phyloP scores from a whole-genome alignment of 257 asterid species.

The Solanum habrochaites region DNA sequence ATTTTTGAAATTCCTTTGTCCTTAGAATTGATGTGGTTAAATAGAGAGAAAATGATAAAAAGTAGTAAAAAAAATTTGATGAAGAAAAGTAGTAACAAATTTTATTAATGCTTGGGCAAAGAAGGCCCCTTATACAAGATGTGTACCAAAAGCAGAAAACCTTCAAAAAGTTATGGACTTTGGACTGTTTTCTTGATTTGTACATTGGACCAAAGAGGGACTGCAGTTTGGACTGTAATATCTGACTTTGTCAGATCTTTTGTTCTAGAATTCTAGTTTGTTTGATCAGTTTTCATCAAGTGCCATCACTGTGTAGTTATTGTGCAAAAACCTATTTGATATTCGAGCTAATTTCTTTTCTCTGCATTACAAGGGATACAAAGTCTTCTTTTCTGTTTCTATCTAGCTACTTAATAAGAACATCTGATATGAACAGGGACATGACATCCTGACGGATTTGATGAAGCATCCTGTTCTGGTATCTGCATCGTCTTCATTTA shows the following conservation, averaged over 20 bases:
- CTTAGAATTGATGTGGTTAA: neutral
- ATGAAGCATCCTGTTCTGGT: constrained; percentile 67
- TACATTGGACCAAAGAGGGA: neutral
- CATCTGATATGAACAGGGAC: constrained; percentile 31
- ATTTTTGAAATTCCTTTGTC: neutral
- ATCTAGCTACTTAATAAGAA: neutral
- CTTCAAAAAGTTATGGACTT: neutral
- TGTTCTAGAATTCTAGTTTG: neutral
- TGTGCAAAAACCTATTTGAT: neutral
- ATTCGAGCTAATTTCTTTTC: neutral
- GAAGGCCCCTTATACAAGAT: neutral
- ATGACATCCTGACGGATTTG: constrained; percentile 38
- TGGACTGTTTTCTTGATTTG: neutral
- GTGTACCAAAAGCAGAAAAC: neutral
- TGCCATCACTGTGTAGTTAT: neutral
- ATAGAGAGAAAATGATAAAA: neutral
- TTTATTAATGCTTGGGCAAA: neutral
- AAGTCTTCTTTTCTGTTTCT: neutral
- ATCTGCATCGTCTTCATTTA: constrained; percentile 49
- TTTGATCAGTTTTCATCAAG: neutral
- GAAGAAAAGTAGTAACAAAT: neutral
- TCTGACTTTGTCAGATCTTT: neutral
- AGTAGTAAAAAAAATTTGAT: no score
- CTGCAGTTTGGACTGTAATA: neutral
- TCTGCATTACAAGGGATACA: neutral